Conservation (phyloP, 371 early-diverging fungal species). For the Circinella minor region DNA sequence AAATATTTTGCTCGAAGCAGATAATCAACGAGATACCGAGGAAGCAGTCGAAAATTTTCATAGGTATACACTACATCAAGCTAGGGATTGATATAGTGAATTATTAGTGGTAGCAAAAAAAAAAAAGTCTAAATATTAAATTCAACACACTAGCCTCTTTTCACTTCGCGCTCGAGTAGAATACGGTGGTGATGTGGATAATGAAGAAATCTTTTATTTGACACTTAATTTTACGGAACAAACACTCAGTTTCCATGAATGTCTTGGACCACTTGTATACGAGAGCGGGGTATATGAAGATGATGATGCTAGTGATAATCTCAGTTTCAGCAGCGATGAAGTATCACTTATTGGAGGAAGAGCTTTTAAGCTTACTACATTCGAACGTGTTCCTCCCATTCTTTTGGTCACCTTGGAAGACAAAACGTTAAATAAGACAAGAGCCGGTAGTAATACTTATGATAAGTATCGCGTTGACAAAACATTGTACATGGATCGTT, state of each 20-base stretch:
- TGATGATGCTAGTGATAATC: slow-evolving; percentile 9
- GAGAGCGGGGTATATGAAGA: slow-evolving; percentile 16
- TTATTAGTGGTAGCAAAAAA: too few species aligned
- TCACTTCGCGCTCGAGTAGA: slow-evolving; percentile 22
- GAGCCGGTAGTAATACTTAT: neutral
- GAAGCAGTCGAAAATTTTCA: neutral
- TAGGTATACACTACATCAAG: neutral
- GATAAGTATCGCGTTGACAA: slow-evolving; percentile 28
- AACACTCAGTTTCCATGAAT: slow-evolving; percentile 36
- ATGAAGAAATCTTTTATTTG: slow-evolving; percentile 27
- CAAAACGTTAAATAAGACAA: slow-evolving; percentile 11
- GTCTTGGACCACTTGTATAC: slow-evolving; percentile 47
- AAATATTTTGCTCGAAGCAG: neutral
- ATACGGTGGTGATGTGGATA: slow-evolving; percentile 14
- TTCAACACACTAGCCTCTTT: slow-evolving; percentile 21
- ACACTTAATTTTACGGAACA: slow-evolving; percentile 24
- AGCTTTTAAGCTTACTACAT: slow-evolving; percentile 31
- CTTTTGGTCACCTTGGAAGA: slow-evolving; percentile 38
- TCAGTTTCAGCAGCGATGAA: slow-evolving; percentile 7
- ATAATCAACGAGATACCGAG: neutral
- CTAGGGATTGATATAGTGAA: too few species aligned
- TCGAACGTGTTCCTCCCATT: slow-evolving; percentile 42
- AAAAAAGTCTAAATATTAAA: neutral
- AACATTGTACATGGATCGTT: slow-evolving; percentile 49
- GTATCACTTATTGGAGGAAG: neutral